phyloP scores from a whole-genome alignment of 2,329 filamentous ascomycete species.

The Penicillium sp. region DNA sequence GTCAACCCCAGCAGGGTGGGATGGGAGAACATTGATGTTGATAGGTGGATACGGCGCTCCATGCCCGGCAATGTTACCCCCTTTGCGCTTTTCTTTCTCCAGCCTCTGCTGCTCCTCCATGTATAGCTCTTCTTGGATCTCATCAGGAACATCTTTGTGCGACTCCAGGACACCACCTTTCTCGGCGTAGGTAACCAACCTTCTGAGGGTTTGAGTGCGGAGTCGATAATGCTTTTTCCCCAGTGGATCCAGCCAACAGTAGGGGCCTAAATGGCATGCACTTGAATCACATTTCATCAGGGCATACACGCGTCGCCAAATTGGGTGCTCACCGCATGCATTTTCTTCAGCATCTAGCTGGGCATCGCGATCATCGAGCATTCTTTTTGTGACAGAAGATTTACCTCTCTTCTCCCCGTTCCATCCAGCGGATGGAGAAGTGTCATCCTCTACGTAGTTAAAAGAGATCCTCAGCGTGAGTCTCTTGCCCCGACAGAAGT shows the following conservation, averaged over 20 bases:
- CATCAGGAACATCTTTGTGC: slow-evolving; percentile 19
- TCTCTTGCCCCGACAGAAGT: slow-evolving; percentile 5
- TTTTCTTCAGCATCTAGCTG: slow-evolving; percentile 19
- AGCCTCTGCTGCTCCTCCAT: slow-evolving; percentile 18
- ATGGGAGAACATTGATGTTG: slow-evolving; percentile 17
- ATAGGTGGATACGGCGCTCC: slow-evolving; percentile 15
- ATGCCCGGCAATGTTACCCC: background rate
- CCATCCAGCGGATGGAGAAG: slow-evolving; percentile 1
- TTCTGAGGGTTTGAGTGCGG: slow-evolving; percentile 6
- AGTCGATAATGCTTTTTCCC: slow-evolving; percentile 22
- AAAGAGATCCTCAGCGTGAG: slow-evolving; percentile 15
- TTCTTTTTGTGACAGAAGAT: slow-evolving; percentile 17
- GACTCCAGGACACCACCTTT: slow-evolving; percentile 20
- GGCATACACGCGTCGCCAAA: slow-evolving; percentile 13
- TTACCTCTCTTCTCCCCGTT: slow-evolving; percentile 16
- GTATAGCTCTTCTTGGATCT: slow-evolving; percentile 20
- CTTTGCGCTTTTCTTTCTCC: slow-evolving; percentile 16
- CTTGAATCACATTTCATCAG: slow-evolving; percentile 12
- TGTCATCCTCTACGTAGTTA: slow-evolving; percentile 13
- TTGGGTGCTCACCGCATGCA: slow-evolving; percentile 6
- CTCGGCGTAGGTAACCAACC: slow-evolving; percentile 20
- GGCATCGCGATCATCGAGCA: slow-evolving; percentile 16
- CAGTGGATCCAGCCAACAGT: slow-evolving; percentile 19
- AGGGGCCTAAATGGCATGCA: slow-evolving; percentile 14
- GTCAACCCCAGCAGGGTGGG: slow-evolving; percentile 4